These are phyloP conservation scores for Camelina sativa DNA, from an alignment of 345 rosid species.

Conservation along the genomic window DNA sequence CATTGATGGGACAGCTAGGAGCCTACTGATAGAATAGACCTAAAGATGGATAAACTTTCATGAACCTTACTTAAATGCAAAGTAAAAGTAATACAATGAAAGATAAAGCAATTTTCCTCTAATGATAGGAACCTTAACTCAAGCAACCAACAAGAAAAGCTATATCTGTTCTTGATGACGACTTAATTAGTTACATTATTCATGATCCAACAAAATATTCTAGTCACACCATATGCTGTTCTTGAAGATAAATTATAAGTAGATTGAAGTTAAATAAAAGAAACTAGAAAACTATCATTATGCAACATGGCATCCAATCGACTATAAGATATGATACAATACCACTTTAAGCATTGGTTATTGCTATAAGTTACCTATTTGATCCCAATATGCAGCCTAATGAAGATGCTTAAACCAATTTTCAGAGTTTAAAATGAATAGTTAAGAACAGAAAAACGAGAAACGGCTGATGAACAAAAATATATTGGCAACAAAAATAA, in stretches of 20 bases:
- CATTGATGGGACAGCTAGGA: conserved; percentile 82
- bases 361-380: conserved; percentile 18
- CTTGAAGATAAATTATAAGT: conserved; percentile 13
- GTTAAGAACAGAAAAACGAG: conserved; percentile 13
- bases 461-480: background rate
- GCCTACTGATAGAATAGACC: conserved; percentile 81
- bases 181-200: background rate
- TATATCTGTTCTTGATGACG: conserved; percentile 5
- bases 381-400: conserved; percentile 33
- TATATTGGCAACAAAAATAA: conserved; percentile 9
- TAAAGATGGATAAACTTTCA: conserved; percentile 37
- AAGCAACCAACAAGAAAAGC: conserved; percentile 25
- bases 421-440: conserved; percentile 11
- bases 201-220: conserved; percentile 14
- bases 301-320: conserved; percentile 14
- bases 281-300: conserved; percentile 34
- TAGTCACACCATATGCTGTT: conserved; percentile 12
- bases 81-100: conserved; percentile 8
- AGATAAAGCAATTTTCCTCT: conserved; percentile 17
- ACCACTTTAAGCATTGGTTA: background rate
- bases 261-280: background rate
- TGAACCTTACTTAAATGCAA: background rate
- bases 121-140: conserved; percentile 18
- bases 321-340: conserved; percentile 6
- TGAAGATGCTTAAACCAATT: conserved; percentile 20